phyloP scores from a whole-genome alignment of 345 rosid species.

The Eutrema heterophyllum region DNA sequence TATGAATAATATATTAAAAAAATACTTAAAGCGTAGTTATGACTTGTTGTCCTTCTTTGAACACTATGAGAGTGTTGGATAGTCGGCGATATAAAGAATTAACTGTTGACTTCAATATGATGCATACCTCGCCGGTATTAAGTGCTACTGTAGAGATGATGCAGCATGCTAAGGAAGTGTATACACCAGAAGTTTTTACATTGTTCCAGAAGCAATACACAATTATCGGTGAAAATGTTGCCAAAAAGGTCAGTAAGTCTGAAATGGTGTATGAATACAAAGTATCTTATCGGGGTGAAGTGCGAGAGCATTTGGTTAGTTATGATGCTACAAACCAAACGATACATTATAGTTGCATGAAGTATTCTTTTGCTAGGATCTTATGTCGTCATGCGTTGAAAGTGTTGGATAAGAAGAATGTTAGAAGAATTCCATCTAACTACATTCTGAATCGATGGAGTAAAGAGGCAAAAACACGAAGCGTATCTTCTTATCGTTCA shows the following conservation, averaged over 20 bases:
- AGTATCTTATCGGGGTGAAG: neutral
- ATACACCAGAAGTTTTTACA: too few relatives aligned
- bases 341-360: neutral
- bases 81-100: neutral
- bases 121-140: neutral
- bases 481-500: neutral
- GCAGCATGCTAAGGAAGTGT: too few relatives aligned
- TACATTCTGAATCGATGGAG: neutral
- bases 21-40: neutral
- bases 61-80: neutral
- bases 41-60: neutral
- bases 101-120: neutral
- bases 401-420: neutral
- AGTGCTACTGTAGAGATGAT: neutral
- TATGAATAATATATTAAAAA: neutral
- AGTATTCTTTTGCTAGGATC: neutral
- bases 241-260: neutral
- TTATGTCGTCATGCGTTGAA: neutral
- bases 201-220: too few relatives aligned
- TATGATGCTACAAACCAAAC: neutral
- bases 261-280: neutral
- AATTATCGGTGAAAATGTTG: neutral
- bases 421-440: neutral
- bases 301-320: neutral
- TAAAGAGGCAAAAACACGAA: neutral